phyloP scores from a whole-genome alignment of 2,329 filamentous ascomycete genomes.

The Beauveria asiatica region DNA sequence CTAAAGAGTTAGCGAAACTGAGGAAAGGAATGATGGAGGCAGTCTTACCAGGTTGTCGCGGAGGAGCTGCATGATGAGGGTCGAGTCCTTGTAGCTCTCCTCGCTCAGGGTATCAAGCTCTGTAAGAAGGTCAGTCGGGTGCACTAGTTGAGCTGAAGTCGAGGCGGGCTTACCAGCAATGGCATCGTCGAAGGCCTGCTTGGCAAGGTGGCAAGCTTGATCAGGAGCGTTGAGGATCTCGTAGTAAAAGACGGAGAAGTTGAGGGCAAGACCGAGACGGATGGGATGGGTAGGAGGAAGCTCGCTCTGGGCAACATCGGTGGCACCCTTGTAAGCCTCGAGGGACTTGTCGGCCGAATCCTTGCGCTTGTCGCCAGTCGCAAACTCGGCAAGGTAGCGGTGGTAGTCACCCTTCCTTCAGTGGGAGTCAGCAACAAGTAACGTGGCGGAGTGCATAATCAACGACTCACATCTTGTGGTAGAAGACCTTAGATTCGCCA shows the following conservation, averaged over 20 bases:
- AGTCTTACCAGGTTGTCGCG: constrained; percentile 80
- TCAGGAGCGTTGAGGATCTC: constrained; percentile 98
- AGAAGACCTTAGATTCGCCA: constrained; percentile 98
- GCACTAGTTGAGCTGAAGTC: constrained; percentile 12
- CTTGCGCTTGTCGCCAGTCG: constrained; percentile 90
- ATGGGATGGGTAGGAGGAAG: constrained; percentile 96
- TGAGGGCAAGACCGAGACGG: constrained; percentile 91
- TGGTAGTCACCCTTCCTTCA: constrained; percentile 98
- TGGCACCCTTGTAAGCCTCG: constrained; percentile 95
- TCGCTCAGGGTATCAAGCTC: constrained; percentile 95
- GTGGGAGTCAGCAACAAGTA: constrained; percentile 2
- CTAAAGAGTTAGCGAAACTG: constrained; percentile 36
- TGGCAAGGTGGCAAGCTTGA: constrained; percentile 95
- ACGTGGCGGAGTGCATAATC: neutral
- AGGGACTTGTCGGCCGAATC: constrained; percentile 86
- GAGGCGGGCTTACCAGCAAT: constrained; percentile 57
- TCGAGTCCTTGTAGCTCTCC: constrained; percentile 99
- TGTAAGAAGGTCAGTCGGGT: constrained; percentile 27
- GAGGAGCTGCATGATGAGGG: constrained; percentile 96
- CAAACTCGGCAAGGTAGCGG: constrained; percentile 97
- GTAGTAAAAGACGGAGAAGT: constrained; percentile 99
- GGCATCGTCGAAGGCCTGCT: constrained; percentile 98
- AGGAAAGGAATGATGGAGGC: neutral
- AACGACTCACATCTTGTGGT: constrained; percentile 84
- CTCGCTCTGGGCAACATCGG: constrained; percentile 96